phyloP scores from a whole-genome alignment of 441 rosid species.

The Populus hybrid region DNA sequence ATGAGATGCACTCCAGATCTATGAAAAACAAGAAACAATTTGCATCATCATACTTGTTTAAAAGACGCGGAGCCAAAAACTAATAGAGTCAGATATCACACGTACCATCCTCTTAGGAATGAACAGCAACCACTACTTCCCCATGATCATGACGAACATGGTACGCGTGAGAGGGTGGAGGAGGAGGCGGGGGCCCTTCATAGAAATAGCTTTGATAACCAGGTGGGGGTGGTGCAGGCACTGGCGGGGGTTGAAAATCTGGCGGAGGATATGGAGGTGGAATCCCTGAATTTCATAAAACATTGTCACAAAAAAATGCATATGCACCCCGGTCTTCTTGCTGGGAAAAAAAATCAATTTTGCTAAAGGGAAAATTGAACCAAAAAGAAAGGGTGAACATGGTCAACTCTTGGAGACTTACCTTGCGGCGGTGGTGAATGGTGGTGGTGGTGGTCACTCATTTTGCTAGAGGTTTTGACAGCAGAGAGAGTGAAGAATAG shows the following conservation, averaged over 20 bases:
- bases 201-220: slow-evolving; percentile 42
- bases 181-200: slow-evolving; percentile 29
- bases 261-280: slow-evolving; percentile 24
- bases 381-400: too few relatives aligned
- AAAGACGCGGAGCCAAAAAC: too few relatives aligned
- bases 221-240: slow-evolving; percentile 28
- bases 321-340: too few relatives aligned
- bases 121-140: slow-evolving; percentile 28
- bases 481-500: neutral
- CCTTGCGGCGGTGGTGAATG: too few relatives aligned
- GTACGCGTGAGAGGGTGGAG: slow-evolving; percentile 13
- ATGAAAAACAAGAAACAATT: too few relatives aligned
- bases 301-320: neutral
- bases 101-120: slow-evolving; percentile 44
- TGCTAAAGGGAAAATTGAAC: too few relatives aligned
- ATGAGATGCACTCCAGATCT: too few relatives aligned
- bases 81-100: neutral
- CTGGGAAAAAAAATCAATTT: too few relatives aligned
- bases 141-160: neutral
- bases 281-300: slow-evolving; percentile 23
- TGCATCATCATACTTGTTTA: too few relatives aligned
- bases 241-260: slow-evolving; percentile 4
- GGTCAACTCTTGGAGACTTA: too few relatives aligned
- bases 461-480: neutral
- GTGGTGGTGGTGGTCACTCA: too few relatives aligned